Percentiles rank a stretch among this genome's conserved stretches.
These are phyloP conservation scores for Capsicum chinense DNA, from an alignment of 257 asterid species.

Conservation along the genomic window DNA sequence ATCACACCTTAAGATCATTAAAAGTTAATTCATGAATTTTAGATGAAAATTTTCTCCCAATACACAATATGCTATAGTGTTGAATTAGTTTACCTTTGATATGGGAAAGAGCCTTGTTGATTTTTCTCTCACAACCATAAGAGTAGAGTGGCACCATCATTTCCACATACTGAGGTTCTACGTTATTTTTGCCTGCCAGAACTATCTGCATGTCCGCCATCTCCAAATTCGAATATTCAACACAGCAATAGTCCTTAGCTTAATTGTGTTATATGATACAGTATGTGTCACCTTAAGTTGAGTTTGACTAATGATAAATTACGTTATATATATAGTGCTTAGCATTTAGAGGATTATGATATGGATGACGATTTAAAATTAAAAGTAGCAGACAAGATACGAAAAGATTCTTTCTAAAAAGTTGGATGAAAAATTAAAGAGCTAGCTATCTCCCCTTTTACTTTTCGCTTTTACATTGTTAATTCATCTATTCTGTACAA, in stretches of 20 bases:
- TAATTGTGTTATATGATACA: neutral
- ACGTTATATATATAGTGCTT: neutral
- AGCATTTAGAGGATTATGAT: neutral
- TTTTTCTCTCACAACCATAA: conserved; percentile 78
- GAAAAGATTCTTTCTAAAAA: conserved; percentile 43
- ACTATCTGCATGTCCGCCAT: conserved; percentile 68
- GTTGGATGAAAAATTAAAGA: conserved; percentile 29
- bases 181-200: conserved; percentile 46
- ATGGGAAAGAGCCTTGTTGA: conserved; percentile 75
- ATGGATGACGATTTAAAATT: neutral
- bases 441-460: neutral
- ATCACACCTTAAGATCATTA: neutral
- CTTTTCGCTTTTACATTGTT: neutral
- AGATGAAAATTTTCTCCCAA: neutral
- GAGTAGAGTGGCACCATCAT: conserved; percentile 94
- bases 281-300: neutral
- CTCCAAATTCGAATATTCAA: neutral
- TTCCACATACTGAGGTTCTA: conserved; percentile 89
- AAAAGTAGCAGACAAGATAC: conserved; percentile 39
- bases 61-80: neutral
- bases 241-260: neutral
- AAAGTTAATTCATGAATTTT: neutral
- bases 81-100: conserved; percentile 68
- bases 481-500: conserved; percentile 28
- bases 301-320: neutral